A percentile compares a stretch with the other conserved stretches of the same genome.
phyloP scores from a whole-genome alignment of 2,329 filamentous ascomycete species.

The Cadophora sp. region DNA sequence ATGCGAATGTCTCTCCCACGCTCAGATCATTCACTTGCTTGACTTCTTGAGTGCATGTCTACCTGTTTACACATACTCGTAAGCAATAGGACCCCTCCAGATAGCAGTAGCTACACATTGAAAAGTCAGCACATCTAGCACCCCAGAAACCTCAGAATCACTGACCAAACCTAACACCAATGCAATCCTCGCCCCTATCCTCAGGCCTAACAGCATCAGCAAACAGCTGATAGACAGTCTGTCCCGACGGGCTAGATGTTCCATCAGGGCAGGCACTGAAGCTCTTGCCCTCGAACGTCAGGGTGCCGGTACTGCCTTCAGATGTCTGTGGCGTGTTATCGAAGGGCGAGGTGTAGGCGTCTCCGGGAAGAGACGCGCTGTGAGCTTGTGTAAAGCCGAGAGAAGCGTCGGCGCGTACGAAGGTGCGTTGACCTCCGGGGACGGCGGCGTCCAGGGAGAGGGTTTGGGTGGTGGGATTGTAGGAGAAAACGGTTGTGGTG shows the following conservation, averaged over 20 bases:
- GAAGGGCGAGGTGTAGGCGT: constrained; percentile 17
- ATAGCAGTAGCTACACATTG: neutral
- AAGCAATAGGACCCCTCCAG: constrained; percentile 17
- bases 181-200: constrained; percentile 19
- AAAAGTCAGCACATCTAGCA: neutral
- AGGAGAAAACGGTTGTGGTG: constrained; percentile 22
- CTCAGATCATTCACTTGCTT: neutral
- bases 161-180: constrained; percentile 21
- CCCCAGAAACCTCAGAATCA: neutral
- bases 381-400: constrained; percentile 43
- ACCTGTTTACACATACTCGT: constrained; percentile 4
- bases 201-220: neutral
- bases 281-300: constrained; percentile 22
- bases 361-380: constrained; percentile 46
- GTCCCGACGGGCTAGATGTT: neutral
- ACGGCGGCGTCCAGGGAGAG: constrained; percentile 19
- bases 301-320: neutral
- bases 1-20: neutral
- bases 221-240: neutral
- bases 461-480: constrained; percentile 4
- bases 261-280: constrained; percentile 29
- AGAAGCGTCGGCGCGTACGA: constrained; percentile 45
- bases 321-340: constrained; percentile 18
- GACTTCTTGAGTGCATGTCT: neutral
- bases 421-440: constrained; percentile 31